Conservation (phyloP, 345 rosid species). For the Noccaea caerulescens region DNA sequence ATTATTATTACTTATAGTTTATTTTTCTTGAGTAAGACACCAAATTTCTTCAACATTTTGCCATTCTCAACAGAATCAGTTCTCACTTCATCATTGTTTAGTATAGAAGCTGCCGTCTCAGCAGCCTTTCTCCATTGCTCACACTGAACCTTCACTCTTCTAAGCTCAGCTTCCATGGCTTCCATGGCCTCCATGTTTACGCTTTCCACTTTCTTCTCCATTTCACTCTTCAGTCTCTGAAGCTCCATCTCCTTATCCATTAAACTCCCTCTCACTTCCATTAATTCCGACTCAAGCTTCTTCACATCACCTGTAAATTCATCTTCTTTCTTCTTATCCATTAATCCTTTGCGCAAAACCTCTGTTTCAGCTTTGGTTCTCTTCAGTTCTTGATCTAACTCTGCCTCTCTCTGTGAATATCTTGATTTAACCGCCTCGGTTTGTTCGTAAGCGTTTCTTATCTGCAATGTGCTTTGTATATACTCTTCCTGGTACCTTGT, state of each 20-base stretch:
- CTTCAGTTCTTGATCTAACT: slow-evolving; percentile 57
- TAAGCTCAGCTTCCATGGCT: slow-evolving; percentile 70
- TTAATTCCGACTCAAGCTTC: slow-evolving; percentile 58
- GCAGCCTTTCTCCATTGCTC: slow-evolving; percentile 99
- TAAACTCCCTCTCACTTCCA: slow-evolving; percentile 55
- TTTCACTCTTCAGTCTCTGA: slow-evolving; percentile 56
- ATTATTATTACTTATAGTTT: slow-evolving; percentile 63
- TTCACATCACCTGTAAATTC: slow-evolving; percentile 51
- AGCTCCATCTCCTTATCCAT: slow-evolving; percentile 59
- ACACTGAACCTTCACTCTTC: slow-evolving; percentile 83
- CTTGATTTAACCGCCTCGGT: slow-evolving; percentile 58
- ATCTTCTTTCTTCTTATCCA: slow-evolving; percentile 21
- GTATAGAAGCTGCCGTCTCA: slow-evolving; percentile 90
- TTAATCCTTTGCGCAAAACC: slow-evolving; percentile 47
- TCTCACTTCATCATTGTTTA: slow-evolving; percentile 72
- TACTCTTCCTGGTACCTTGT: slow-evolving; percentile 84
- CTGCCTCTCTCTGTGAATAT: slow-evolving; percentile 57
- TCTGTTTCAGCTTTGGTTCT: slow-evolving; percentile 52
- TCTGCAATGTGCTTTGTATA: slow-evolving; percentile 83
- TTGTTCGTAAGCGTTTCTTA: slow-evolving; percentile 76
- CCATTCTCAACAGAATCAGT: slow-evolving; percentile 51
- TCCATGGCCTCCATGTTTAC: slow-evolving; percentile 51
- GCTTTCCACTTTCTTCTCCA: slow-evolving; percentile 56
- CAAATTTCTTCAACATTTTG: slow-evolving; percentile 86
- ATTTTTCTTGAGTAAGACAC: slow-evolving; percentile 91